Conservation (phyloP, 148 eudicot genomes). For the Diospyros kaki region DNA sequence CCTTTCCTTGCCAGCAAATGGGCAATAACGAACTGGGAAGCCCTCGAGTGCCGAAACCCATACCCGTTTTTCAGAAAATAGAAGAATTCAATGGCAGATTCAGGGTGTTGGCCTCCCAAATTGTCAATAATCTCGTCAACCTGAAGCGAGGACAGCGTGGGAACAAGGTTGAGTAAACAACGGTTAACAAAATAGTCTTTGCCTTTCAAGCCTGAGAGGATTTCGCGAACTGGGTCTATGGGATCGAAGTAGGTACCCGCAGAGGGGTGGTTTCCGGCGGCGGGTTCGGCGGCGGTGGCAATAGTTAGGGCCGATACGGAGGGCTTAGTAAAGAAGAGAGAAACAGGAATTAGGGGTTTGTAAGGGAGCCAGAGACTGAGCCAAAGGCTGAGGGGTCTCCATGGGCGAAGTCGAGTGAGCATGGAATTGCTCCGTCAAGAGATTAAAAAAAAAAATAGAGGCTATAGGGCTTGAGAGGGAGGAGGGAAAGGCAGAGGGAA, state of each 20-base stretch:
- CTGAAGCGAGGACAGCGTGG: conserved; percentile 19
- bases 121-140: conserved; percentile 35
- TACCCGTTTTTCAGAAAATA: conserved; percentile 35
- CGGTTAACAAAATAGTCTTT: conserved; percentile 13
- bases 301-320: conserved; percentile 19
- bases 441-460: no score
- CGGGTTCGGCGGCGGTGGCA: conserved; percentile 17
- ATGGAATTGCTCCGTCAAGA: conserved; percentile 21
- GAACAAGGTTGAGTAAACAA: conserved; percentile 19
- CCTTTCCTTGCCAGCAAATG: conserved; percentile 49
- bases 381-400: conserved; percentile 2
- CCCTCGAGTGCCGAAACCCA: conserved; percentile 44
- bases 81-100: conserved; percentile 40
- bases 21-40: conserved; percentile 42
- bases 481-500: no score
- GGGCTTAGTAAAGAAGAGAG: conserved; percentile 23
- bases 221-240: conserved; percentile 12
- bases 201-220: conserved; percentile 17
- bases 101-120: conserved; percentile 23
- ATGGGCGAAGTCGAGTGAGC: conserved; percentile 34
- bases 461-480: no score
- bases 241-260: neutral
- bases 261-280: neutral
- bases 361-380: neutral
- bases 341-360: conserved; percentile 12